Conservation (phyloP, 306 rosid species). For the Ammopiptanthus mongolicus region DNA sequence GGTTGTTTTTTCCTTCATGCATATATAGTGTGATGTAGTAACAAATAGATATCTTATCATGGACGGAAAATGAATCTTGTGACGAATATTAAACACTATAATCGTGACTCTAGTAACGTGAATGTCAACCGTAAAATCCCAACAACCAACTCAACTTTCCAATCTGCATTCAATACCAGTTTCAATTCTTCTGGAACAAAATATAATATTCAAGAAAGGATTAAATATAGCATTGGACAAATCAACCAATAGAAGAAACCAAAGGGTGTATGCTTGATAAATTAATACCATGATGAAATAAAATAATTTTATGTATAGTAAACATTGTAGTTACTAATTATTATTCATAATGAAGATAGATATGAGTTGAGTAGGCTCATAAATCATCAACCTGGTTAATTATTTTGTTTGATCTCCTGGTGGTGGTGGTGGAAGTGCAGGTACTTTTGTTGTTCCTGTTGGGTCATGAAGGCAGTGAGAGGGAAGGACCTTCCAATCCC, state of each 20-base stretch:
- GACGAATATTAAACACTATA: too few species aligned
- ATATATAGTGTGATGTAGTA: too few species aligned
- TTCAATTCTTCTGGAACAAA: neutral
- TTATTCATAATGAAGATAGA: neutral
- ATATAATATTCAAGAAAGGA: neutral
- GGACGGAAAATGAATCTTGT: too few species aligned
- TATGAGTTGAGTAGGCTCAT: neutral
- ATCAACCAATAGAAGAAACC: neutral
- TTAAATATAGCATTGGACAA: neutral
- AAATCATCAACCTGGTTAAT: neutral
- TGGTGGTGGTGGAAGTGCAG: neutral
- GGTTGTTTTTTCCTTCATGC: too few species aligned
- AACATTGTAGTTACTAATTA: neutral
- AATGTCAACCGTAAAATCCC: too few species aligned
- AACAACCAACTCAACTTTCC: neutral
- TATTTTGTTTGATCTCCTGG: neutral
- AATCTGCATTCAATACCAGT: neutral
- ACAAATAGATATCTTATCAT: too few species aligned
- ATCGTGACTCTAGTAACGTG: too few species aligned
- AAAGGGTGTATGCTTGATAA: neutral
- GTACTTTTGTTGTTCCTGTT: conserved; percentile 45
- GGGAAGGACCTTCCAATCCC: conserved; percentile 77
- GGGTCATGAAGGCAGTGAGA: conserved; percentile 53
- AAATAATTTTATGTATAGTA: neutral
- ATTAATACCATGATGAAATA: neutral